A percentile compares a stretch with the other conserved stretches of the same genome.
These are phyloP conservation scores for Neofusicoccum ribis DNA, from an alignment of 2,329 filamentous ascomycete species.

Conservation along the genomic window DNA sequence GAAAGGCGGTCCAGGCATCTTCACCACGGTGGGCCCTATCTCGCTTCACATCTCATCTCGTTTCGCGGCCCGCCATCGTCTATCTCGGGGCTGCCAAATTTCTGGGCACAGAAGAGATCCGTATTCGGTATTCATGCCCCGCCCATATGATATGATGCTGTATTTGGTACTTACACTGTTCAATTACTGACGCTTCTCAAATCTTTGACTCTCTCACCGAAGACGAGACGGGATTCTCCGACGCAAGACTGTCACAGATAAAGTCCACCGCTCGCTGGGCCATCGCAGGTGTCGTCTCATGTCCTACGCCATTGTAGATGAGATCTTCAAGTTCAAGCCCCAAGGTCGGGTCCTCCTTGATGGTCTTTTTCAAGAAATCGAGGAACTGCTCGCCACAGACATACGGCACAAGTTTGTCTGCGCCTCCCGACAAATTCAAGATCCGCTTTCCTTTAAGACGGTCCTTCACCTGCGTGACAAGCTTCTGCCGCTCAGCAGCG, in stretches of 20 bases:
- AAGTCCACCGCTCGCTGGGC: constrained; percentile 65
- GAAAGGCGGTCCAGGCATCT: background rate
- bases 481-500: constrained; percentile 40
- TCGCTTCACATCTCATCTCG: constrained; percentile 7
- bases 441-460: constrained; percentile 59
- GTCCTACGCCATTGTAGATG: constrained; percentile 68
- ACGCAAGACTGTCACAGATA: constrained; percentile 48
- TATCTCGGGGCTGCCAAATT: background rate
- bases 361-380: constrained; percentile 60
- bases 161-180: background rate
- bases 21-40: background rate
- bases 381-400: constrained; percentile 61
- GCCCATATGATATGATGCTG: background rate
- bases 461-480: background rate
- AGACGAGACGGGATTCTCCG: constrained; percentile 18
- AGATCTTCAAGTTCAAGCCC: constrained; percentile 62
- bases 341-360: constrained; percentile 50
- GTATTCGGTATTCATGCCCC: background rate
- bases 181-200: background rate
- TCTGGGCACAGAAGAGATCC: background rate
- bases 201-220: constrained; percentile 17
- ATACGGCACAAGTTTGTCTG: constrained; percentile 74
- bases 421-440: constrained; percentile 64
- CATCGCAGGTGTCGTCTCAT: constrained; percentile 70
- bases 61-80: background rate